Percentiles rank a stretch among this genome's conserved stretches.
phyloP scores from a whole-genome alignment of 345 rosid genomes.

The Geranium rotundifolium region DNA sequence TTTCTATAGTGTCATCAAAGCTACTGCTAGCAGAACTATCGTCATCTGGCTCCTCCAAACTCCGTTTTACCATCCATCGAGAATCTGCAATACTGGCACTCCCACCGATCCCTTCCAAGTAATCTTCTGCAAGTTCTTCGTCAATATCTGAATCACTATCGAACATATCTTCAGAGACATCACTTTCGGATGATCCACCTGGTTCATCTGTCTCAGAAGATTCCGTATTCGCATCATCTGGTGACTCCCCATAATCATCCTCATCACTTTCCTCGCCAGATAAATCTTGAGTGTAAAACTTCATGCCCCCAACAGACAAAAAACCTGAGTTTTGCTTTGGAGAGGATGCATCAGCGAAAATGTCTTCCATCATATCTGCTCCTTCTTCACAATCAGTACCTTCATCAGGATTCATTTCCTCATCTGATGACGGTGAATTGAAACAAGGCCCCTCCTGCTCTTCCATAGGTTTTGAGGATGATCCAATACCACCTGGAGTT shows the following conservation, averaged over 20 bases:
- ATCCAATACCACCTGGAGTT: conserved; percentile 28
- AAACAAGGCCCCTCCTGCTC: conserved; percentile 19
- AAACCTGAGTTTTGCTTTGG: conserved; percentile 50
- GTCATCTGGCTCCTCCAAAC: background rate
- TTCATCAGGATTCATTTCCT: conserved; percentile 19
- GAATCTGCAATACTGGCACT: background rate
- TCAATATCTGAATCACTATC: conserved; percentile 55
- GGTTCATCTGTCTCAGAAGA: conserved; percentile 30
- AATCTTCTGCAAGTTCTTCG: conserved; percentile 75
- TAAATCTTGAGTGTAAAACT: conserved; percentile 61
- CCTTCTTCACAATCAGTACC: conserved; percentile 7
- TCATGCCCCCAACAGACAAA: conserved; percentile 71
- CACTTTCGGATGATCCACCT: conserved; percentile 35
- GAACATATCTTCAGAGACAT: conserved; percentile 25
- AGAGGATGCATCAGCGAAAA: conserved; percentile 18
- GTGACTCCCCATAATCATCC: conserved; percentile 22
- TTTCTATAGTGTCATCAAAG: background rate
- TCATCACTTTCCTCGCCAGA: conserved; percentile 51
- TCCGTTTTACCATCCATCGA: background rate
- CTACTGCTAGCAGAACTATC: background rate
- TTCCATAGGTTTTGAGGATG: conserved; percentile 25
- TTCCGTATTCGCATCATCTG: conserved; percentile 28
- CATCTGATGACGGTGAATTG: conserved; percentile 21
- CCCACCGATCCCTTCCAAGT: conserved; percentile 53
- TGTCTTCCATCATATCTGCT: conserved; percentile 24